phyloP scores from a whole-genome alignment of 192 early-diverging fungal species.

The Mortierella hygrophila region DNA sequence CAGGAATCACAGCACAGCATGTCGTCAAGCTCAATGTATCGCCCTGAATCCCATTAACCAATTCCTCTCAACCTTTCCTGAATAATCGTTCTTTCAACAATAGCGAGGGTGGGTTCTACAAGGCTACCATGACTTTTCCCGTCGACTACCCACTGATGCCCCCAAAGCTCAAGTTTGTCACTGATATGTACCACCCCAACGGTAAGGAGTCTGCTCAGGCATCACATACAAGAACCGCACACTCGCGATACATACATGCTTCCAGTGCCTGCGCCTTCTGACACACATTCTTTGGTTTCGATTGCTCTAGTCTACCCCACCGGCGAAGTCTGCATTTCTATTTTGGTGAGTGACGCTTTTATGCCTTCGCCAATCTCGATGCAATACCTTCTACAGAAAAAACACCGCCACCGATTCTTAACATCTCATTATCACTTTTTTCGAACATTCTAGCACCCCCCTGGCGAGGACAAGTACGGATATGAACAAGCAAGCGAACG shows the following conservation, averaged over 20 bases:
- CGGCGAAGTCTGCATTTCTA: slow-evolving; percentile 97
- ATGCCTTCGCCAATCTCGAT: slow-evolving; percentile 2
- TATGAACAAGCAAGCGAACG: slow-evolving; percentile 93
- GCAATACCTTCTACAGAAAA: not conserved
- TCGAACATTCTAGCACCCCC: slow-evolving; percentile 61
- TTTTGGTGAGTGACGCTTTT: slow-evolving; percentile 73
- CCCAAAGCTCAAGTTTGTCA: slow-evolving; percentile 87
- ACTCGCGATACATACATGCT: not conserved
- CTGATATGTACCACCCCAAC: slow-evolving; percentile 95
- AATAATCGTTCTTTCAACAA: slow-evolving; percentile 19
- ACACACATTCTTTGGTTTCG: not conserved
- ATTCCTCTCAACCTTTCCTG: not conserved
- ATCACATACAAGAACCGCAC: not conserved
- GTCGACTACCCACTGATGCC: slow-evolving; percentile 88
- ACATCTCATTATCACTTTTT: not conserved
- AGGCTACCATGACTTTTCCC: slow-evolving; percentile 80
- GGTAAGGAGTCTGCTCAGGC: slow-evolving; percentile 49
- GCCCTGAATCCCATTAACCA: not conserved
- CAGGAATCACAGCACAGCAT: not conserved
- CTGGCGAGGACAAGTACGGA: slow-evolving; percentile 89
- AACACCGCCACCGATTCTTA: not conserved
- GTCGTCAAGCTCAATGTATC: not conserved
- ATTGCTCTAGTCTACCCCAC: slow-evolving; percentile 76
- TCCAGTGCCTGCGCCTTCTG: not conserved
- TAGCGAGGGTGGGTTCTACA: slow-evolving; percentile 96